Evolutionary conservation across 116 monocot species (phyloP).

Genomic region (Zostera marina): DNA sequence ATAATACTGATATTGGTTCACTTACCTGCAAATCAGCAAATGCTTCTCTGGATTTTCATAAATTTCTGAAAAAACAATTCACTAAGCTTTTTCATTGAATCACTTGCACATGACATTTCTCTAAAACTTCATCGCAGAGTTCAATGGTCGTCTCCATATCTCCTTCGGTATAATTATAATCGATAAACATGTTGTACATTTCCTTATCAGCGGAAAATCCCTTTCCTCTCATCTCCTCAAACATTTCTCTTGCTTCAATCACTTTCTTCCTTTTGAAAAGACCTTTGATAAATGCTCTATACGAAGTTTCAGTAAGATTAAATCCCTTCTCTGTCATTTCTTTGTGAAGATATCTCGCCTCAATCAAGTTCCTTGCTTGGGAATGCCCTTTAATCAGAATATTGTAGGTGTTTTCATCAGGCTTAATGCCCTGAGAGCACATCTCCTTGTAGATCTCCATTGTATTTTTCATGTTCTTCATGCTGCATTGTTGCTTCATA

Average conservation of each 20-base stretch:
- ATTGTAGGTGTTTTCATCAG: constrained; percentile 85
- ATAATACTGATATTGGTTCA: not conserved
- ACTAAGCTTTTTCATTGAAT: not conserved
- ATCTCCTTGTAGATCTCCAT: constrained; percentile 62
- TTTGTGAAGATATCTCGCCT: constrained; percentile 60
- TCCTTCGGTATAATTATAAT: constrained; percentile 35
- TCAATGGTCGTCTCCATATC: constrained; percentile 55
- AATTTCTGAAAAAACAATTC: constrained; percentile 27
- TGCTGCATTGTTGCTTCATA: constrained; percentile 53
- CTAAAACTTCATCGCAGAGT: constrained; percentile 68
- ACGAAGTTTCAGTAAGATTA: constrained; percentile 32
- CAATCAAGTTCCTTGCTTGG: constrained; percentile 85
- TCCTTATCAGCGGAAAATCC: constrained; percentile 38
- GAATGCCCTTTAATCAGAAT: constrained; percentile 85
- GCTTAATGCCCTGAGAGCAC: constrained; percentile 33
- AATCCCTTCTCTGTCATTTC: constrained; percentile 79
- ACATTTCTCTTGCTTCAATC: constrained; percentile 47
- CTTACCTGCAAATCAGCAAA: constrained; percentile 59
- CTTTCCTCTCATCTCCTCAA: constrained; percentile 65
- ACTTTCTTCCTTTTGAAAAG: constrained; percentile 55
- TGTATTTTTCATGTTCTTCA: constrained; percentile 64
- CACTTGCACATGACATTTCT: constrained; percentile 16
- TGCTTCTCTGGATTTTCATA: not conserved
- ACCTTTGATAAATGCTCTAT: constrained; percentile 51
- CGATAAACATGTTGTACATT: constrained; percentile 55